Evolutionary conservation across 106 monocot species (phyloP).

Genomic region (Apostasia ramifera): DNA sequence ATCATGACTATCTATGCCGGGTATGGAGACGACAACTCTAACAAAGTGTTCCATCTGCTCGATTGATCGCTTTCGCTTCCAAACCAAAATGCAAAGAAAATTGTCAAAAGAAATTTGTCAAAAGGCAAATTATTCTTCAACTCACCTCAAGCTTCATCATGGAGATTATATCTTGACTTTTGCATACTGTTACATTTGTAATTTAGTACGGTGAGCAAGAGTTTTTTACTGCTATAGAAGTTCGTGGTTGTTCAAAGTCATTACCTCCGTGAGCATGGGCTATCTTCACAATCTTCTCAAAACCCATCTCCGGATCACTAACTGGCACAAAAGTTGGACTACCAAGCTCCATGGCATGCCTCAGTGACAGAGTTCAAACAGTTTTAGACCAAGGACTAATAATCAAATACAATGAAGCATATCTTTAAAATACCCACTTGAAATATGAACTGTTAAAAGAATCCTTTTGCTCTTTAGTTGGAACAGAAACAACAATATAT

Average conservation of each 20-base stretch:
- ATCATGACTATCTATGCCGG: conserved; percentile 70
- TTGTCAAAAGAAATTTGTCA: not conserved
- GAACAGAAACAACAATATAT: conserved; percentile 71
- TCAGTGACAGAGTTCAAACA: conserved; percentile 6
- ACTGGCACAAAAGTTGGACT: conserved; percentile 59
- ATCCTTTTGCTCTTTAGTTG: conserved; percentile 82
- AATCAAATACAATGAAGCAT: not conserved
- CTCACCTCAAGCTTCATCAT: conserved; percentile 67
- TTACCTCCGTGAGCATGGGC: conserved; percentile 70
- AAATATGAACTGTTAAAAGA: conserved; percentile 71
- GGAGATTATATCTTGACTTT: conserved; percentile 43
- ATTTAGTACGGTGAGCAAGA: not conserved
- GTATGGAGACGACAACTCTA: conserved; percentile 52
- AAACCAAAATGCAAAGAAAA: conserved; percentile 2
- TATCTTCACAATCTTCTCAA: conserved; percentile 76
- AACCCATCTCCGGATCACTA: conserved; percentile 72
- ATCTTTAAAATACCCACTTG: conserved; percentile 36
- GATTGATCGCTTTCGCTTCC: conserved; percentile 47
- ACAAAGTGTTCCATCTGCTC: conserved; percentile 48
- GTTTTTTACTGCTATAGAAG: not conserved
- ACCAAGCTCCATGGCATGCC: conserved; percentile 43
- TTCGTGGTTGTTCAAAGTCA: not conserved
- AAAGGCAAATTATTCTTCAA: not conserved
- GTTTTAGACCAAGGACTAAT: not conserved
- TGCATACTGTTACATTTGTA: conserved; percentile 37